Evolutionary conservation across 2,329 filamentous ascomycete genomes (phyloP), one percentile per base, ranked within the genome.

Genomic region (Alternaria alternata): DNA sequence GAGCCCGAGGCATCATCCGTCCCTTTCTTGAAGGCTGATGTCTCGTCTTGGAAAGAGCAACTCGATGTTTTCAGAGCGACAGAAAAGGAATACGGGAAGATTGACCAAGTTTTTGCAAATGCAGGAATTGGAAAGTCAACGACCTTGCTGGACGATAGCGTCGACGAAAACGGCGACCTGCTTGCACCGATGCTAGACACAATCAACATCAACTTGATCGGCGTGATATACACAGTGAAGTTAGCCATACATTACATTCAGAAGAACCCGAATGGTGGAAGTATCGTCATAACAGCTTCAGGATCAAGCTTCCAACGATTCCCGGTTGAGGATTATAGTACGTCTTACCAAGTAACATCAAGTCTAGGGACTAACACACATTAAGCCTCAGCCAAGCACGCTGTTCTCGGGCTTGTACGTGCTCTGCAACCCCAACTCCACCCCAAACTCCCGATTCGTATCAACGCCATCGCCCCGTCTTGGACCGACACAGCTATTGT

Each of bases 61-160:
- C 68, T 80, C n/a, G 76, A 75, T 0, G 72, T 87, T 22, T 88
- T 88, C 76, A 83, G 83, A 63, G 76, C 80, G 48, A 75, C 84
- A 1, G 77, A 82, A 57, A 74, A 81, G 39, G 61, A 71, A 7
- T 79, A 79, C 51, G 79, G 79, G 4, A 70, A 69, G 7, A 79
- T 84, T 30, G 79, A 84, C 63, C 81, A 83, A 57, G 81, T 82
- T 32, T 83, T 83, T 49, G 75, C 75, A 30, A 79, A 79, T 44
- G 76, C 76, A 2, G 76, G 75, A 3, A 71, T 76, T 44, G 43
- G 22, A 1, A 61, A 68, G 1, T 62, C 61, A 1, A 36, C 56
- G 18, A 62, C 51, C 0, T 59, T 76, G 4, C 62, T 76, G 16
- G 72, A 76, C 55, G 71, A 76, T 9, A 69, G 73, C 1, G 52